phyloP scores from a whole-genome alignment of 176 grass and related monocot species.

The Guadua angustifolia region DNA sequence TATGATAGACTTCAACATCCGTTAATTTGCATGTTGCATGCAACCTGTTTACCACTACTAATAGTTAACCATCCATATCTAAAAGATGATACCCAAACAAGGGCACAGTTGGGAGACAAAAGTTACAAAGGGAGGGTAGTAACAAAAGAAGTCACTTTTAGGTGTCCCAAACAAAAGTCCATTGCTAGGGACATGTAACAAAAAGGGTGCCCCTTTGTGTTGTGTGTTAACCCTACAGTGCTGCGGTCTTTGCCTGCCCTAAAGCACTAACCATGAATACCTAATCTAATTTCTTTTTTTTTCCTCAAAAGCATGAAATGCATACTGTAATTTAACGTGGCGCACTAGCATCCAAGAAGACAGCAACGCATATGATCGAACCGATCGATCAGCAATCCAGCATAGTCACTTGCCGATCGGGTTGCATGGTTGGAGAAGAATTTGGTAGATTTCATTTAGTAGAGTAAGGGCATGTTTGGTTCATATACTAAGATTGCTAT shows the following conservation, averaged over 20 bases:
- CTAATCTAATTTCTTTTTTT: slow-evolving; percentile 6
- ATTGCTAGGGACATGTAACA: slow-evolving; percentile 26
- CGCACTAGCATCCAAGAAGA: slow-evolving; percentile 31
- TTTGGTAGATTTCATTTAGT: neutral
- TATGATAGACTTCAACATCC: neutral
- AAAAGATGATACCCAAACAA: neutral
- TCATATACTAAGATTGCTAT: too few relatives aligned
- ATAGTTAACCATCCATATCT: neutral
- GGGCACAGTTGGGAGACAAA: neutral
- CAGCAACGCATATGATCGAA: neutral
- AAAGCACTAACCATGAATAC: slow-evolving; percentile 23
- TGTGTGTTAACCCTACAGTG: slow-evolving; percentile 47
- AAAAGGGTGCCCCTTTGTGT: slow-evolving; percentile 25
- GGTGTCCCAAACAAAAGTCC: slow-evolving; percentile 8
- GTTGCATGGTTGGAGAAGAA: neutral
- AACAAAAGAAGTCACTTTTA: slow-evolving; percentile 3
- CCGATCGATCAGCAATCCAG: neutral
- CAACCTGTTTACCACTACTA: neutral
- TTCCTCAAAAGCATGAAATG: neutral
- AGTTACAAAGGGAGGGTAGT: neutral
- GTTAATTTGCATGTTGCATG: neutral
- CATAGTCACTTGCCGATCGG: neutral
- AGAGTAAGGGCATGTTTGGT: too few relatives aligned
- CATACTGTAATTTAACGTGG: neutral
- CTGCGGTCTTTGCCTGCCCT: slow-evolving; percentile 30